Conservation (phyloP, 2,329 filamentous ascomycete genomes). For the Sporothrix inflata region DNA sequence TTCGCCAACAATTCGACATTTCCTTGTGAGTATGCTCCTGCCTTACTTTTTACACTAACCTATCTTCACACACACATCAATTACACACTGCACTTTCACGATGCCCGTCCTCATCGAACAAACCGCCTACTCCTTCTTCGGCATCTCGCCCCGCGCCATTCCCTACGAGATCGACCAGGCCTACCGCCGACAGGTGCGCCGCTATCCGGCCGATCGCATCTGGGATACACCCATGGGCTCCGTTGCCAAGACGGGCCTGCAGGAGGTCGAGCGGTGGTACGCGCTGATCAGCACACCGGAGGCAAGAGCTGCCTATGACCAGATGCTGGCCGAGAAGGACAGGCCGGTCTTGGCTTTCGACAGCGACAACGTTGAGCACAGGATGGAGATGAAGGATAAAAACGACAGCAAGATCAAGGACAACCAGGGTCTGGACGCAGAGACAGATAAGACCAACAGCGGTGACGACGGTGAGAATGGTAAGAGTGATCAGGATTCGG, state of each 20-base stretch:
- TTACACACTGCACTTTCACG: background rate
- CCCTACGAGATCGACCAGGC: background rate
- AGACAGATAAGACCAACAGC: too few species aligned
- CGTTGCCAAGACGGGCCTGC: conserved; percentile 1
- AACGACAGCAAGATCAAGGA: too few species aligned
- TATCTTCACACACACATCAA: background rate
- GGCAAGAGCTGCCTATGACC: background rate
- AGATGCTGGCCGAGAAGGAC: background rate
- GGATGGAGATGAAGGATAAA: too few species aligned
- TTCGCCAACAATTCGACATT: background rate
- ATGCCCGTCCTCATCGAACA: background rate
- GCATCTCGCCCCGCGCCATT: background rate
- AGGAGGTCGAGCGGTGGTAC: conserved; percentile 22
- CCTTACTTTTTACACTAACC: too few species aligned
- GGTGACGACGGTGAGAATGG: too few species aligned
- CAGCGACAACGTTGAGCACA: too few species aligned
- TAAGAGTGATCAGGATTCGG: too few species aligned
- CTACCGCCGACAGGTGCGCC: background rate
- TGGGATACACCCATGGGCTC: conserved; percentile 18
- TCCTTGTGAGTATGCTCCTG: background rate
- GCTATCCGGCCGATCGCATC: background rate
- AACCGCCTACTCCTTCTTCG: conserved; percentile 22
- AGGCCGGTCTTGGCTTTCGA: background rate
- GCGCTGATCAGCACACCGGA: background rate
- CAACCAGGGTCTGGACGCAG: too few species aligned